Evolutionary conservation across 2,329 filamentous ascomycete species (phyloP).

Genomic region (Neonectria ditissima): DNA sequence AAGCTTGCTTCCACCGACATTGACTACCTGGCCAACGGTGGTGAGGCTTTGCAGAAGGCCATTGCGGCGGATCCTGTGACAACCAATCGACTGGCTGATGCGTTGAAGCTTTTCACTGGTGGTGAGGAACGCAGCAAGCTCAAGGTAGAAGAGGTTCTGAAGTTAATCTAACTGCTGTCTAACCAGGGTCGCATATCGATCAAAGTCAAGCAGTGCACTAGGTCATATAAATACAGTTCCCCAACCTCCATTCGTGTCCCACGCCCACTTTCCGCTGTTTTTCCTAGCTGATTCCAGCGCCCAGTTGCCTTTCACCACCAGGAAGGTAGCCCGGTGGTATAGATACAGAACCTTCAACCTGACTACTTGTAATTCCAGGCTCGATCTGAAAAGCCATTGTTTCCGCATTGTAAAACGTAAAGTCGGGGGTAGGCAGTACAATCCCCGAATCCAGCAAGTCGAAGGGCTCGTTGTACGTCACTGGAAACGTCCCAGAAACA

Average conservation of each 20-base stretch:
- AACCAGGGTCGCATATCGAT: too few relatives aligned
- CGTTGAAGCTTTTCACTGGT: slow-evolving; percentile 55
- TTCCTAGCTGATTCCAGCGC: neutral
- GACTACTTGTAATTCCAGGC: neutral
- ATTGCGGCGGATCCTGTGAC: slow-evolving; percentile 55
- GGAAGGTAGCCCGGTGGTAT: neutral
- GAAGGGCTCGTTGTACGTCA: neutral
- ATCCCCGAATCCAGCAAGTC: neutral
- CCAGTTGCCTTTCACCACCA: neutral
- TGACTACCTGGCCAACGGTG: slow-evolving; percentile 61
- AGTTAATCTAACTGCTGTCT: slow-evolving; percentile 12
- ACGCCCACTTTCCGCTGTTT: neutral
- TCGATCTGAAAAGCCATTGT: neutral
- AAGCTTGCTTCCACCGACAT: slow-evolving; percentile 54
- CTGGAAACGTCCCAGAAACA: neutral
- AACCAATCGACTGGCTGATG: slow-evolving; percentile 52
- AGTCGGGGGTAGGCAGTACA: neutral
- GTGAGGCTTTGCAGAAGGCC: slow-evolving; percentile 56
- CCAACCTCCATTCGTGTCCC: too few relatives aligned
- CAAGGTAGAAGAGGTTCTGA: slow-evolving; percentile 49
- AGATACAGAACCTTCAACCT: neutral
- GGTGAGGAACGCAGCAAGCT: slow-evolving; percentile 53
- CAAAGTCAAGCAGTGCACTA: neutral
- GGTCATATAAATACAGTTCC: neutral
- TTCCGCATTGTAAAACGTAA: neutral